A percentile compares a stretch with the other conserved stretches of the same genome.
These are phyloP conservation scores for Glonium stellatum DNA, from an alignment of 495 filamentous ascomycete species.

Conservation along the genomic window DNA sequence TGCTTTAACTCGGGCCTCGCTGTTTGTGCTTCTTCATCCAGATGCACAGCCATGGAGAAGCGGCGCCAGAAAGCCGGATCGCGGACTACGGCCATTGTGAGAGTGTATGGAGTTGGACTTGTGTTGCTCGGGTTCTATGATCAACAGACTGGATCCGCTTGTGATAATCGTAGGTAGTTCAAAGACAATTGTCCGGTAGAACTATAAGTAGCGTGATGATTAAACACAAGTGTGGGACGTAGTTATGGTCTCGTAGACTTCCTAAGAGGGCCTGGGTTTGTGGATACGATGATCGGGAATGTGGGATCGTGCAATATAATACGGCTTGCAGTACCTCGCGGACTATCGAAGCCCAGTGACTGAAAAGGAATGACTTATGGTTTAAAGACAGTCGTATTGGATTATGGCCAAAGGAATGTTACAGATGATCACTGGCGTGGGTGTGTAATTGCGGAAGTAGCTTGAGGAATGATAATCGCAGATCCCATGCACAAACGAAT, in stretches of 20 bases:
- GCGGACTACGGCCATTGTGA: slow-evolving; percentile 40
- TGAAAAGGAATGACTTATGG: slow-evolving; percentile 4
- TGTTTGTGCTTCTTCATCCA: slow-evolving; percentile 31
- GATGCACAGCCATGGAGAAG: slow-evolving; percentile 54
- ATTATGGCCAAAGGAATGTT: slow-evolving; percentile 7
- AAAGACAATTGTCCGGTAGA: background rate
- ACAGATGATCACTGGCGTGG: background rate
- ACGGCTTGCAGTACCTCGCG: background rate
- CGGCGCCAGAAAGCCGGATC: slow-evolving; percentile 59
- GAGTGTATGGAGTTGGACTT: background rate
- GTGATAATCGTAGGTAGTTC: background rate
- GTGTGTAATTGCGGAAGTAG: background rate
- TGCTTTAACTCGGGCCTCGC: slow-evolving; percentile 33
- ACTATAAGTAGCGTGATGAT: background rate
- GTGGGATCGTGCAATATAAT: slow-evolving; percentile 9
- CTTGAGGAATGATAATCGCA: slow-evolving; percentile 15
- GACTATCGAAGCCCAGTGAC: background rate
- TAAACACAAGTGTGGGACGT: background rate
- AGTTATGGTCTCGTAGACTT: background rate
- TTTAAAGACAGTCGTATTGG: background rate
- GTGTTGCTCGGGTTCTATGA: slow-evolving; percentile 12
- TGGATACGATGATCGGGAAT: background rate
- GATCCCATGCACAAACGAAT: slow-evolving; percentile 26
- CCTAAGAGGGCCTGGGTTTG: background rate
- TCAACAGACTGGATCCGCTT: background rate